These are phyloP conservation scores for Patellifolia procumbens DNA, from an alignment of 179 eudicot species.

Conservation along the genomic window DNA sequence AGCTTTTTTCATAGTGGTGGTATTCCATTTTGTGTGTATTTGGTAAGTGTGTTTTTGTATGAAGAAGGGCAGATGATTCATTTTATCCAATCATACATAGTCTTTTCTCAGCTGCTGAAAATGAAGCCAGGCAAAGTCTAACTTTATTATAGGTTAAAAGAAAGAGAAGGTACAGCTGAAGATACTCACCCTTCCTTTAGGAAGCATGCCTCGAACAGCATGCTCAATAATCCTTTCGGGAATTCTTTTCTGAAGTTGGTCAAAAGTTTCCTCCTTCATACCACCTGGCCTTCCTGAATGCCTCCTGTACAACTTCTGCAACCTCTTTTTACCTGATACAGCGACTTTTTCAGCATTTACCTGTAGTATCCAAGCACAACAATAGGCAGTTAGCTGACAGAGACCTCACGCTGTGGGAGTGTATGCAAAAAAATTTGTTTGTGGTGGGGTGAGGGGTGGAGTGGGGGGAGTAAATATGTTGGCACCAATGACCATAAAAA, in stretches of 20 bases:
- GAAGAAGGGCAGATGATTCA: background rate
- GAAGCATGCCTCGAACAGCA: conserved; percentile 99
- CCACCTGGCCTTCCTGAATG: conserved; percentile 99
- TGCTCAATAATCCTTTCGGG: conserved; percentile 97
- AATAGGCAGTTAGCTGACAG: conserved; percentile 1
- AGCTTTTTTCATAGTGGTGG: background rate
- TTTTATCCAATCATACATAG: background rate
- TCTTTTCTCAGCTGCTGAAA: background rate
- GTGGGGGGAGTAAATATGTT: too few relatives aligned
- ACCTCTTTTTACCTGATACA: conserved; percentile 88
- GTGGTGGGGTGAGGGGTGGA: too few relatives aligned
- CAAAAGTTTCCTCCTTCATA: conserved; percentile 92
- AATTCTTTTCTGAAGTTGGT: conserved; percentile 90
- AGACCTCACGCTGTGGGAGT: background rate
- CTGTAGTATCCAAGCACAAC: conserved; percentile 35
- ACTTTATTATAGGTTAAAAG: background rate
- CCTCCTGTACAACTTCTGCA: conserved; percentile 85
- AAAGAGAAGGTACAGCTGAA: background rate
- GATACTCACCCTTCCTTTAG: conserved; percentile 78
- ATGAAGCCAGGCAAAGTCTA: background rate
- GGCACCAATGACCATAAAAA: too few relatives aligned
- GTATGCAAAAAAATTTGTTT: too few relatives aligned
- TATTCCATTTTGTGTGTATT: background rate
- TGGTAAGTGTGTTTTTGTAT: background rate
- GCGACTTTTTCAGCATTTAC: conserved; percentile 93